phyloP scores from a whole-genome alignment of 352 stramenopile species.

The Discostella stelligera region DNA sequence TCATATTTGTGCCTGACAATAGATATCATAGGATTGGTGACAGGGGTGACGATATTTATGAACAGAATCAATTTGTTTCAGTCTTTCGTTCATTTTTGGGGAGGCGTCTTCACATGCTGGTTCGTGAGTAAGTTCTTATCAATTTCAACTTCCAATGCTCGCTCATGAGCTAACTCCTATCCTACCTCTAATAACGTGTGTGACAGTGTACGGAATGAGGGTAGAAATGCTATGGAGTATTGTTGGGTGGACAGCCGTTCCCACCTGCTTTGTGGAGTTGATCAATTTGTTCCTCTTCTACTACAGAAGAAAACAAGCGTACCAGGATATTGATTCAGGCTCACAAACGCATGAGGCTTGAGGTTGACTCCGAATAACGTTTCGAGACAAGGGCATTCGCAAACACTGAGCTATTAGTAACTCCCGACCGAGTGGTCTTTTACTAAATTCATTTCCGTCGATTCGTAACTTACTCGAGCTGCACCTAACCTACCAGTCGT shows the following conservation, averaged over 20 bases:
- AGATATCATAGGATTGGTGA: slow-evolving; percentile 10
- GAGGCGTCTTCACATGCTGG: slow-evolving; percentile 13
- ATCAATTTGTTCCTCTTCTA: neutral
- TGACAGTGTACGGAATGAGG: slow-evolving; percentile 83
- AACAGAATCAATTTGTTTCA: slow-evolving; percentile 23
- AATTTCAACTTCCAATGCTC: neutral
- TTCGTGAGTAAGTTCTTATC: slow-evolving; percentile 12
- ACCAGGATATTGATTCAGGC: neutral
- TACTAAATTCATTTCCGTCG: neutral
- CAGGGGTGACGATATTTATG: slow-evolving; percentile 13
- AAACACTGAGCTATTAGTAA: neutral
- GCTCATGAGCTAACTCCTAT: neutral
- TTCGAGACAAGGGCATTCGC: neutral
- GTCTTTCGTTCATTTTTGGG: slow-evolving; percentile 9
- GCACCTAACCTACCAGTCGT: neutral
- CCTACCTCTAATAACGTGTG: slow-evolving; percentile 76
- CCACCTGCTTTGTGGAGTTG: slow-evolving; percentile 13
- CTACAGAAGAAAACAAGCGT: neutral
- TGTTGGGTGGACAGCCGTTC: slow-evolving; percentile 22
- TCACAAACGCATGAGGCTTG: neutral
- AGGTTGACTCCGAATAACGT: neutral
- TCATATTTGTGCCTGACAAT: slow-evolving; percentile 11
- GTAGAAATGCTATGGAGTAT: slow-evolving; percentile 14
- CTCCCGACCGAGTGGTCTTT: neutral
- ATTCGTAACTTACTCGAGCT: neutral